Evolutionary conservation across 2,329 filamentous ascomycete species (phyloP).

Genomic region (Colletotrichum lupini): DNA sequence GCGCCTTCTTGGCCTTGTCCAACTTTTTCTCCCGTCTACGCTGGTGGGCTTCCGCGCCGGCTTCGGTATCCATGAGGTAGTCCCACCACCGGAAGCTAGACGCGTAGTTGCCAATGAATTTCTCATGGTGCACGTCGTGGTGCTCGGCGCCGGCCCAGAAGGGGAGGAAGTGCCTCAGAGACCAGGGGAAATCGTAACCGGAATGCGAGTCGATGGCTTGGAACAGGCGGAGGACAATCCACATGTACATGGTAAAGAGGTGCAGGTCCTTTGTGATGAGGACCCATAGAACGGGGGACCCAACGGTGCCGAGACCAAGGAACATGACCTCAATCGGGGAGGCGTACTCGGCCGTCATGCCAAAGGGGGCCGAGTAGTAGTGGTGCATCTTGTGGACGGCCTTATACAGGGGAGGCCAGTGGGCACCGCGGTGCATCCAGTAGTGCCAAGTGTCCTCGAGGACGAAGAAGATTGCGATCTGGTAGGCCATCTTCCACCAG

Average conservation of each 20-base stretch:
- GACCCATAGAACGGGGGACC: slow-evolving; percentile 85
- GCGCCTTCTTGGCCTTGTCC: slow-evolving; percentile 74
- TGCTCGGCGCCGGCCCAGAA: slow-evolving; percentile 98
- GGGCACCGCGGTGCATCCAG: slow-evolving; percentile 91
- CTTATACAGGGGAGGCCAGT: slow-evolving; percentile 96
- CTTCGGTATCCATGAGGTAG: slow-evolving; percentile 91
- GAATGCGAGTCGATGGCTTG: slow-evolving; percentile 98
- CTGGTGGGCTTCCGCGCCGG: slow-evolving; percentile 87
- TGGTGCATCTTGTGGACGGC: slow-evolving; percentile 99
- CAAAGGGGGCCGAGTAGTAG: slow-evolving; percentile 98
- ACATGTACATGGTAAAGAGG: slow-evolving; percentile 96
- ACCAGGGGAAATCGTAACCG: slow-evolving; percentile 99
- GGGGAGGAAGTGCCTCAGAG: slow-evolving; percentile 91
- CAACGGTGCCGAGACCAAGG: slow-evolving; percentile 87
- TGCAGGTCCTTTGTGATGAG: slow-evolving; percentile 87
- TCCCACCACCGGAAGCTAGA: slow-evolving; percentile 99
- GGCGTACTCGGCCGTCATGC: slow-evolving; percentile 95
- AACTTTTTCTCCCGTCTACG: slow-evolving; percentile 83
- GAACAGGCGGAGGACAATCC: slow-evolving; percentile 93
- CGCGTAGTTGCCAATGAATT: slow-evolving; percentile 97
- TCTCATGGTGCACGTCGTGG: slow-evolving; percentile 97
- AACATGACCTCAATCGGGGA: slow-evolving; percentile 98
- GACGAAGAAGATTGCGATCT: slow-evolving; percentile 94
- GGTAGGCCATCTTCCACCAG: slow-evolving; percentile 85
- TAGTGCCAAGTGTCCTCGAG: slow-evolving; percentile 99